Base-by-base conservation (phyloP, 495 filamentous ascomycete species). In the Trichoderma gamsii region DNA sequence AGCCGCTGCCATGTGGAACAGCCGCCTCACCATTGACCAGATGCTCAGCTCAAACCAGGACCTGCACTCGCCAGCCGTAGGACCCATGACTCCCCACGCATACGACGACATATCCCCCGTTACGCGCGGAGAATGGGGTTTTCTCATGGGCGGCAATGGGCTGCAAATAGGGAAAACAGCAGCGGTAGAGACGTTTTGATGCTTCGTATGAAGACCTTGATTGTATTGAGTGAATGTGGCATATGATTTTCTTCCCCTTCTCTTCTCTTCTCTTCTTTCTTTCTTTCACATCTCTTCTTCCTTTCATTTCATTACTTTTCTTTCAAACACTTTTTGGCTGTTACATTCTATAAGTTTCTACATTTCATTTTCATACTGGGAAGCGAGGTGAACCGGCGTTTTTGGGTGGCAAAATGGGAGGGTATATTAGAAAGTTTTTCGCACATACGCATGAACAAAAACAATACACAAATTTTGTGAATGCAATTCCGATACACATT, bases 101-200 rank as follows among this genome's bases (percentile, higher is more conserved):
- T 82, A 81, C 64, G 83, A 84, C 49, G 83, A 86, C 64, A 82
- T 85, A 59, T 83, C 81, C 38, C 84, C 83, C 15, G 79, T 82
- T 18, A 86, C 84, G 16, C 73, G 79, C 44, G 82, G 82, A 12
- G 83, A 85, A 74, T 86, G 83, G 83, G 80, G 81, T 16, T 82
- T 83, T 67, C 68, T 86, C 67, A 82, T 82, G 69, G 77, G 76
- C n/a, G 78, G 76, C n/a, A 78, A 79, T 11, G 76, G 73, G 12
- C 79, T 78, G 77, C 72, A 68, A 35, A 70, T 71, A n/a, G 75
- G 70, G 23, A 75, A 70, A 67, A 78, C 69, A 56, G 80, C 69
- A 11, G 72, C 72, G 61, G 77, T 85, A 13, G 78, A 80, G 73
- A 79, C 75, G 59, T 79, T 74, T 67, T 75, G 64, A 71, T 44